Percentiles rank a stretch among this genome's conserved stretches.
Evolutionary conservation across 352 stramenopile species (phyloP).

Genomic region (Pythium aristosporum): DNA sequence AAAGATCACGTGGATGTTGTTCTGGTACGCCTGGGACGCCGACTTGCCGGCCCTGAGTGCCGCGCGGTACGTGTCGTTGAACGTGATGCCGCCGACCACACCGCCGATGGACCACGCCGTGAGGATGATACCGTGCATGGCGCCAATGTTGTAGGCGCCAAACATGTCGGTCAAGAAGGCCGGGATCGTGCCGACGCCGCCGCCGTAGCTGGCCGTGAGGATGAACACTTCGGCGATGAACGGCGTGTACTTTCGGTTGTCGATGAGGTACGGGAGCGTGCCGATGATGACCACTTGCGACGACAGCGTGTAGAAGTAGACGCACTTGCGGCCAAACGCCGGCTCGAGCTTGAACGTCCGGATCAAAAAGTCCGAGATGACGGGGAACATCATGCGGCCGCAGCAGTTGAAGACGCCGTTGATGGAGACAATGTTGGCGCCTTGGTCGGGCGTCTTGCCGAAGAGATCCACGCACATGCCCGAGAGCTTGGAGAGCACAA

Average conservation of each 20-base stretch:
- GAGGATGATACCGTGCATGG: conserved; percentile 73
- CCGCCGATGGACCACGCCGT: conserved; percentile 78
- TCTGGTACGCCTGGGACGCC: conserved; percentile 54
- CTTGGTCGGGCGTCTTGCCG: conserved; percentile 33
- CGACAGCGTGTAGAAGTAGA: conserved; percentile 59
- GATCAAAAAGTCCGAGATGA: conserved; percentile 42
- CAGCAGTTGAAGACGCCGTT: conserved; percentile 59
- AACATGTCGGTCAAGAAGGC: conserved; percentile 83
- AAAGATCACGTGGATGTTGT: conserved; percentile 67
- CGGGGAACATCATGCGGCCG: conserved; percentile 43
- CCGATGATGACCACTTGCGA: conserved; percentile 62
- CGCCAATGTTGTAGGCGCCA: conserved; percentile 78
- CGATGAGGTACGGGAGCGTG: conserved; percentile 59
- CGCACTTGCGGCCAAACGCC: conserved; percentile 44
- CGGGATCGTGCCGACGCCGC: conserved; percentile 71
- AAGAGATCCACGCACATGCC: conserved; percentile 53
- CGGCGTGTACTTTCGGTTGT: conserved; percentile 47
- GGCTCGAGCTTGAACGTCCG: conserved; percentile 43
- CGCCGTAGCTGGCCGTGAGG: conserved; percentile 67
- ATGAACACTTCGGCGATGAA: conserved; percentile 66
- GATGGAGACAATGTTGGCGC: conserved; percentile 42
- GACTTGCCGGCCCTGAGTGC: conserved; percentile 35
- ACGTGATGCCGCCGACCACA: conserved; percentile 67
- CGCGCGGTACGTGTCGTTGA: conserved; percentile 55
- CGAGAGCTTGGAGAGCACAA: conserved; percentile 43